These are phyloP conservation scores for Paramecium caudatum DNA, from an alignment of 73 alveolate species.

Conservation along the genomic window DNA sequence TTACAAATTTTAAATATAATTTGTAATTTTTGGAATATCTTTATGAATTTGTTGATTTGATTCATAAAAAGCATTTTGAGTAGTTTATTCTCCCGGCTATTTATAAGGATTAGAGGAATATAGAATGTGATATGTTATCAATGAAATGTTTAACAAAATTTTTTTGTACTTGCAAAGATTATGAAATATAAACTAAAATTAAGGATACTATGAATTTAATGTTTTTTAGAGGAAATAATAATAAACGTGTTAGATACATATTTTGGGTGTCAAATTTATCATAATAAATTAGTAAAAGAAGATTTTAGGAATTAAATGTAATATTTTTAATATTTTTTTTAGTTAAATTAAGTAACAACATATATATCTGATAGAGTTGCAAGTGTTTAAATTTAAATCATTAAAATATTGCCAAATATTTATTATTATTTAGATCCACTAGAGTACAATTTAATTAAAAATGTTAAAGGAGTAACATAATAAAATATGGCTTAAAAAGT, in stretches of 20 bases:
- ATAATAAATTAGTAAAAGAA: slow-evolving; percentile 1
- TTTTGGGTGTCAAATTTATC: slow-evolving; percentile 50
- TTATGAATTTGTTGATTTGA: background rate
- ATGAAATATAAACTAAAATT: slow-evolving; percentile 1
- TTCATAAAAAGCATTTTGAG: slow-evolving; percentile 17
- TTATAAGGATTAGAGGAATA: background rate
- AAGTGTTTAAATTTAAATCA: slow-evolving; percentile 33
- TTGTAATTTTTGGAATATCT: slow-evolving; percentile 2
- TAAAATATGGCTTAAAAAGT: background rate
- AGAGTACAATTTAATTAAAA: slow-evolving; percentile 2
- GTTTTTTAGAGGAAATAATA: slow-evolving; percentile 37
- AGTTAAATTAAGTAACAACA: slow-evolving; percentile 12
- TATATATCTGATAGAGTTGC: slow-evolving; percentile 26
- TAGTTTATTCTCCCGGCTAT: background rate
- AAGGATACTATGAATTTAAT: slow-evolving; percentile 26
- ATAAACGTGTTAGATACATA: background rate
- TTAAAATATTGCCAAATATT: background rate
- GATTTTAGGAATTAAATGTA: slow-evolving; percentile 46
- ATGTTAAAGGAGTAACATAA: background rate
- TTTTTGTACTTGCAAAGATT: slow-evolving; percentile 8
- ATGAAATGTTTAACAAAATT: slow-evolving; percentile 41
- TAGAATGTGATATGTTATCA: background rate
- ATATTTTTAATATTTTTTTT: background rate
- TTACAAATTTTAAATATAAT: slow-evolving; percentile 16
- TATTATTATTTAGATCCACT: slow-evolving; percentile 38